These are phyloP conservation scores for Chlamydomonas applanata DNA, from an alignment of 139 green algal species.

Conservation along the genomic window DNA sequence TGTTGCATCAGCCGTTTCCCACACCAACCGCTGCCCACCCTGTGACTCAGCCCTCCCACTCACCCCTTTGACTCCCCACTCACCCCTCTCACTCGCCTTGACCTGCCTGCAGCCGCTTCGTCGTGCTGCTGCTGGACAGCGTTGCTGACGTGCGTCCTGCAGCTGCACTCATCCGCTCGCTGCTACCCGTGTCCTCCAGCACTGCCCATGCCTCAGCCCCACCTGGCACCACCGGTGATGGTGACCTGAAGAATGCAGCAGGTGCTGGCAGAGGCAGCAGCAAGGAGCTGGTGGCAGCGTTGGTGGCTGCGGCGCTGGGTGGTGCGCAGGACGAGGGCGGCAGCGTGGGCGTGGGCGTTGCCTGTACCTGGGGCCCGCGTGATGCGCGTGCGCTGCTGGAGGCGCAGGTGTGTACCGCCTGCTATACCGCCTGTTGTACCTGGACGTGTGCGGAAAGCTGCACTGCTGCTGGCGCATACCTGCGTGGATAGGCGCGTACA, in stretches of 20 bases:
- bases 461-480: too few relatives aligned
- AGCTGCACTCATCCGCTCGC: slow-evolving; percentile 8
- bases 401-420: slow-evolving; percentile 9
- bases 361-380: slow-evolving; percentile 65
- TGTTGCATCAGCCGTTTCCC: not conserved
- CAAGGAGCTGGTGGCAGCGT: not conserved
- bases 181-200: not conserved
- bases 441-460: too few relatives aligned
- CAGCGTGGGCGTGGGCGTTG: slow-evolving; percentile 54
- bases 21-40: not conserved
- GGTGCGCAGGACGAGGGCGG: not conserved
- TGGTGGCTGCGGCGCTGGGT: slow-evolving; percentile 3
- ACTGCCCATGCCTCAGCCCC: not conserved
- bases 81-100: too few relatives aligned
- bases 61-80: not conserved
- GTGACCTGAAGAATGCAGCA: too few relatives aligned
- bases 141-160: not conserved
- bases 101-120: slow-evolving; percentile 8
- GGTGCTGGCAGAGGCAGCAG: too few relatives aligned
- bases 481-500: too few relatives aligned
- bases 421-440: not conserved
- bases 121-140: slow-evolving; percentile 21
- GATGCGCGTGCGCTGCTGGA: slow-evolving; percentile 34
- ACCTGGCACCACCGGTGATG: not conserved
- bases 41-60: not conserved